Conservation (phyloP, 169 alveolate species). For the Perkinsus marinus region DNA sequence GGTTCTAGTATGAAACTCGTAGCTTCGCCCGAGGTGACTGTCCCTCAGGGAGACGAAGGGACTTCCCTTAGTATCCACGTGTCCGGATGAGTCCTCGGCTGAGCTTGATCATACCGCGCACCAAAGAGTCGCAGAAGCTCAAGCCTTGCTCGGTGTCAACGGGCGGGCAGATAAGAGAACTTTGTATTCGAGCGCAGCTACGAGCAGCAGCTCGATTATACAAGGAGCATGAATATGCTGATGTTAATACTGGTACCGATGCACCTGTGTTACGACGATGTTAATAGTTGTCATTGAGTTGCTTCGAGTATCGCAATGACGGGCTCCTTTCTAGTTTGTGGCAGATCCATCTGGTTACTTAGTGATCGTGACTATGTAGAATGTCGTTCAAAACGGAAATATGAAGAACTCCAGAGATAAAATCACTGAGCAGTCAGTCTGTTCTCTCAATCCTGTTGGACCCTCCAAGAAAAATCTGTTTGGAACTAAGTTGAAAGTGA, state of each 20-base stretch:
- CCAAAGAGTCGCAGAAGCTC: neutral
- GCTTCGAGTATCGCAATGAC: too few species aligned
- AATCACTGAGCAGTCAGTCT: too few species aligned
- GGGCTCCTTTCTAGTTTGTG: too few species aligned
- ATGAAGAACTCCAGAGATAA: too few species aligned
- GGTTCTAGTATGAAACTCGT: too few species aligned
- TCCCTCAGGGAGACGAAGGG: neutral
- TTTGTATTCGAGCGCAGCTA: neutral
- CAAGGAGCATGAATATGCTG: neutral
- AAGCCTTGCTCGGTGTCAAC: neutral
- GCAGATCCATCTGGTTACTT: too few species aligned
- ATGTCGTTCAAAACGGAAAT: too few species aligned
- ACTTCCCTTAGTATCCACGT: neutral
- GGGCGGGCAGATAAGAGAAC: neutral
- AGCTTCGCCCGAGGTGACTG: neutral
- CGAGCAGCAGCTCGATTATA: neutral
- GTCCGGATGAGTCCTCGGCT: neutral
- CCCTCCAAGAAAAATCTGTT: too few species aligned
- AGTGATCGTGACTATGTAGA: too few species aligned
- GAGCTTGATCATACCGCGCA: neutral
- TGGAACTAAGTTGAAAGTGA: too few species aligned
- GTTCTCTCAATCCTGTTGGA: too few species aligned
- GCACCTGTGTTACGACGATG: neutral
- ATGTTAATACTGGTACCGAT: neutral
- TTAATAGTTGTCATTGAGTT: neutral